A percentile compares a stretch with the other conserved stretches of the same genome.
phyloP scores from a whole-genome alignment of 2,329 filamentous ascomycete species.

The Zymoseptoria passerinii region DNA sequence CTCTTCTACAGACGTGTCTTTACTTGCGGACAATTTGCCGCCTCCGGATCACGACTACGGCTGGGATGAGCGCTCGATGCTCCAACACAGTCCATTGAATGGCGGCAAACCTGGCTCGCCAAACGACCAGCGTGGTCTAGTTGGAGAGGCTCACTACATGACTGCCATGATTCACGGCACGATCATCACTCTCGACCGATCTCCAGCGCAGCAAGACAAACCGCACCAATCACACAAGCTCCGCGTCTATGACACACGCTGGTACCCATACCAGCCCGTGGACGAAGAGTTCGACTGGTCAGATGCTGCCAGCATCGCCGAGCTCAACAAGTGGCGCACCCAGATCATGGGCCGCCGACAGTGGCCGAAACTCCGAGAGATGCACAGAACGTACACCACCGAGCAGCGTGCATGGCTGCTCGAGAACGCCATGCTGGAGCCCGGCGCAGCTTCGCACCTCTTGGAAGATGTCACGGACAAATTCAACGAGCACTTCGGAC shows the following conservation, averaged over 20 bases:
- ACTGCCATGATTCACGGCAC: constrained; percentile 11
- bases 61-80: constrained; percentile 7
- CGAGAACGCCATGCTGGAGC: background rate
- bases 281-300: constrained; percentile 51
- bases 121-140: constrained; percentile 11
- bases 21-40: background rate
- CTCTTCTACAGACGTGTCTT: background rate
- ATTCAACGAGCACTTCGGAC: background rate
- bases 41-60: constrained; percentile 6
- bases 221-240: constrained; percentile 54
- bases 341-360: constrained; percentile 11
- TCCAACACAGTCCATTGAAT: constrained; percentile 15
- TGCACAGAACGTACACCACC: background rate
- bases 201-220: background rate
- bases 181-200: constrained; percentile 16
- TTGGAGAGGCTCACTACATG: constrained; percentile 8
- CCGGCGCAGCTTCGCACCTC: background rate
- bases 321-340: constrained; percentile 47
- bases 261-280: constrained; percentile 64
- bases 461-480: background rate
- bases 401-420: background rate
- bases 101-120: constrained; percentile 1
- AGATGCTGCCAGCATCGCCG: constrained; percentile 49
- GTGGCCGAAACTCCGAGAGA: constrained; percentile 27
- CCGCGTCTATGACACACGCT: constrained; percentile 71